Conservation (phyloP, 257 asterid genomes). For the Misopates orontium region DNA sequence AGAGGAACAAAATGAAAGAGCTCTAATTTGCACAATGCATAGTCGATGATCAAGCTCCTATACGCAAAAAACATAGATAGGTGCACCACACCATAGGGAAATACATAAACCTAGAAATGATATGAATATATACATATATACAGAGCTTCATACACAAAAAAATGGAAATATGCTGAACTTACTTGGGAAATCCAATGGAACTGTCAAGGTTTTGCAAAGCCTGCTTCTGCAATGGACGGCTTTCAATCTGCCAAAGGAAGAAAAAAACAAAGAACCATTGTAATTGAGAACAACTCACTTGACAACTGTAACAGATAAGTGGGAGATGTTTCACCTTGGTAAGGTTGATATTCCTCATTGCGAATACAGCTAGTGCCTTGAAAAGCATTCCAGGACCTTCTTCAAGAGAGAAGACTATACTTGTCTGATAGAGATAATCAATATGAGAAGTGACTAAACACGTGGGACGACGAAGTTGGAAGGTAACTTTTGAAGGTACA, state of each 20-base stretch:
- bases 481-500: constrained; percentile 9
- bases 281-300: constrained; percentile 8
- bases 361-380: constrained; percentile 96
- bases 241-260: constrained; percentile 67
- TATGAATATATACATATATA: constrained; percentile 12
- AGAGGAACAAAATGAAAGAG: not conserved
- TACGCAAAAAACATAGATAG: not conserved
- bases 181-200: constrained; percentile 68
- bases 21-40: not conserved
- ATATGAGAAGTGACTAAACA: constrained; percentile 14
- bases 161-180: constrained; percentile 30
- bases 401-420: constrained; percentile 98
- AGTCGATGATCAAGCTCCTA: constrained; percentile 18
- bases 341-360: constrained; percentile 89
- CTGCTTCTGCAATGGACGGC: constrained; percentile 91
- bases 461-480: constrained; percentile 11
- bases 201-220: constrained; percentile 62
- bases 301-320: constrained; percentile 3
- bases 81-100: not conserved
- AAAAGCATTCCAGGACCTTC: constrained; percentile 99
- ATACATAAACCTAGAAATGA: constrained; percentile 1
- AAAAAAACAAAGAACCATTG: constrained; percentile 13
- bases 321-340: constrained; percentile 61
- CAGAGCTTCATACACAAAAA: constrained; percentile 9
- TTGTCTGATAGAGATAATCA: constrained; percentile 60